These are phyloP conservation scores for Pseudogymnoascus sp. DNA, from an alignment of 2,329 filamentous ascomycete species.

Conservation along the genomic window DNA sequence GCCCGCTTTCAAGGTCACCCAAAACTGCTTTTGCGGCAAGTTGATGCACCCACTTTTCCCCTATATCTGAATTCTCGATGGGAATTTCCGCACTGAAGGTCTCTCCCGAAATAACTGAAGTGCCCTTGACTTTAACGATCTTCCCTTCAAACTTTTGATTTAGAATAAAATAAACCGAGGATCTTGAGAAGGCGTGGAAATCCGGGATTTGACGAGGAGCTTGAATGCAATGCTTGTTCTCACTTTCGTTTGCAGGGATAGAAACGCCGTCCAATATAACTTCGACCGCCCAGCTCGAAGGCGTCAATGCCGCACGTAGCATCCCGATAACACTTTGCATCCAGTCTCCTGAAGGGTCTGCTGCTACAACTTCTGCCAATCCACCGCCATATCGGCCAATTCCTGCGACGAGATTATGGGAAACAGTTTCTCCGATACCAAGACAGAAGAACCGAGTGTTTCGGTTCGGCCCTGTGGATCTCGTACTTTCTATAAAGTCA, in stretches of 20 bases:
- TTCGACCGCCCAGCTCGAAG: conserved; percentile 9
- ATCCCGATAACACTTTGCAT: conserved; percentile 11
- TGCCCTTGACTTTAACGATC: conserved; percentile 7
- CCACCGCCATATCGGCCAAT: conserved; percentile 46
- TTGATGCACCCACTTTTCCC: conserved; percentile 45
- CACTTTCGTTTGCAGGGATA: not conserved
- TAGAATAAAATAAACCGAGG: conserved; percentile 12
- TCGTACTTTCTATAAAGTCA: conserved; percentile 29
- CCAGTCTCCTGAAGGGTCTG: conserved; percentile 4
- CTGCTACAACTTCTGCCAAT: conserved; percentile 50
- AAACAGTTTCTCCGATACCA: conserved; percentile 44
- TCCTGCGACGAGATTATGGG: conserved; percentile 46
- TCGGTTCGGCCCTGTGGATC: conserved; percentile 14
- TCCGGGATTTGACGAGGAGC: conserved; percentile 10
- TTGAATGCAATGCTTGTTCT: conserved; percentile 1
- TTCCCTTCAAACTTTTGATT: not conserved
- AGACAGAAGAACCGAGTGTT: conserved; percentile 45
- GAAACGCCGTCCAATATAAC: not conserved
- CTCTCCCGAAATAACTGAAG: conserved; percentile 1
- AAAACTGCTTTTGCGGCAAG: conserved; percentile 61
- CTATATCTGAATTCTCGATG: conserved; percentile 5
- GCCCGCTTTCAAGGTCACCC: conserved; percentile 60
- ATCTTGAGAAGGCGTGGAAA: conserved; percentile 11
- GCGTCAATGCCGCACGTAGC: conserved; percentile 12
- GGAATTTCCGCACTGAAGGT: not conserved